A percentile compares a stretch with the other conserved stretches of the same genome.
Conservation (phyloP, 2,329 filamentous ascomycete species). For the Xylariaceae sp. region DNA sequence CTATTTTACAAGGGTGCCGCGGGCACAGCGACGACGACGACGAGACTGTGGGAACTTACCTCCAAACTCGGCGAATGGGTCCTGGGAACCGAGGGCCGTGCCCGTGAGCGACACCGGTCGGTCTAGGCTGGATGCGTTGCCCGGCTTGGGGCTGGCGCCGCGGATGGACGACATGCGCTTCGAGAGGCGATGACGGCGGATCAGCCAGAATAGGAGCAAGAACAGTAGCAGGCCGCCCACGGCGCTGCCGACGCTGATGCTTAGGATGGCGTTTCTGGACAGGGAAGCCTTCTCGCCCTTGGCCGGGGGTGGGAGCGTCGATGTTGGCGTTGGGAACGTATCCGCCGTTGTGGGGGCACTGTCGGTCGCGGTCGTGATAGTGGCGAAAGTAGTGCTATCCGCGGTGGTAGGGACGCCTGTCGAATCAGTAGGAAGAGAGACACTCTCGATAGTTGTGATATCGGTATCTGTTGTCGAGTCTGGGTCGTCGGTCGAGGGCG, state of each 20-base stretch:
- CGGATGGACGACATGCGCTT: slow-evolving; percentile 22
- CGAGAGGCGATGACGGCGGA: slow-evolving; percentile 25
- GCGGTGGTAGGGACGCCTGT: slow-evolving; percentile 1
- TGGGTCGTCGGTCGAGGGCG: neutral
- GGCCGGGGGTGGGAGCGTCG: neutral
- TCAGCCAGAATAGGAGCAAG: slow-evolving; percentile 21
- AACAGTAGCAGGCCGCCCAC: slow-evolving; percentile 18
- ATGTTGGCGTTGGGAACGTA: neutral
- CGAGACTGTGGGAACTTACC: slow-evolving; percentile 33
- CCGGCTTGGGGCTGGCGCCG: slow-evolving; percentile 5
- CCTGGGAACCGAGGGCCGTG: slow-evolving; percentile 23
- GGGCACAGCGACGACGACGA: no score
- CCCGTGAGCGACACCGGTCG: slow-evolving; percentile 4
- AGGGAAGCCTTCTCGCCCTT: neutral
- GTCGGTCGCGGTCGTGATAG: neutral
- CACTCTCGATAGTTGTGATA: neutral
- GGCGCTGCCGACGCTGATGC: slow-evolving; percentile 21
- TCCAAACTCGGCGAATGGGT: slow-evolving; percentile 45
- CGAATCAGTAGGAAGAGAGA: neutral
- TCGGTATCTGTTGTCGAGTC: neutral
- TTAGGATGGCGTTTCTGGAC: slow-evolving; percentile 19
- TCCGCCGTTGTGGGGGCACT: neutral
- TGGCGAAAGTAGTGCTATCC: slow-evolving; percentile 4
- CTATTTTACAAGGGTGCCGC: no score
- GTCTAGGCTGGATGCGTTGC: slow-evolving; percentile 15